Evolutionary conservation across 2,329 filamentous ascomycete genomes (phyloP).

Genomic region (Fusarium lyarnte): DNA sequence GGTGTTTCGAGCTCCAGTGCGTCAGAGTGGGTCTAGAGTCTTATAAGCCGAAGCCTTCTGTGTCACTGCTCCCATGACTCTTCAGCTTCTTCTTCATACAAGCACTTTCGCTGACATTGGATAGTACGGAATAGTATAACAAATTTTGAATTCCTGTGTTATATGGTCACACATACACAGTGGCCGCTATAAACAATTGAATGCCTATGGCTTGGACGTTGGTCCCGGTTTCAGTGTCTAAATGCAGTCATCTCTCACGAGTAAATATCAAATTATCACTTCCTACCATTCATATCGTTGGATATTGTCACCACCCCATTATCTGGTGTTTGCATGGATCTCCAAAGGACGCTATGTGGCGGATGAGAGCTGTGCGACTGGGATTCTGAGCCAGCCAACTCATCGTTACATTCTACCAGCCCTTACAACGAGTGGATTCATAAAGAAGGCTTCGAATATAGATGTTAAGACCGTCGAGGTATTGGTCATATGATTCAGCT

Average conservation of each 20-base stretch:
- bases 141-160: background rate
- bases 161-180: background rate
- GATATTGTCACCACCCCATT: background rate
- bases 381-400: constrained; percentile 12
- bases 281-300: background rate
- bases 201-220: background rate
- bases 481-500: background rate
- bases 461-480: background rate
- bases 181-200: background rate
- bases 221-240: background rate
- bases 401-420: background rate
- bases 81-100: background rate
- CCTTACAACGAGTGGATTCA: background rate
- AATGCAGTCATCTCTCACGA: background rate
- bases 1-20: constrained; percentile 33
- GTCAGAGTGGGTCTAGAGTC: constrained; percentile 41
- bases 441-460: constrained; percentile 5
- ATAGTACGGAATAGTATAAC: background rate
- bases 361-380: background rate
- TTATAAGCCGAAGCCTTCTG: background rate
- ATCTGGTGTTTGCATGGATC: background rate
- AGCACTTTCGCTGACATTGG: background rate
- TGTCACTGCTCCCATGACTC: background rate
- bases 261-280: background rate
- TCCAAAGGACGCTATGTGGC: background rate